Conservation (phyloP, 164 flowering plant species). For the Vitis rotundifolia region DNA sequence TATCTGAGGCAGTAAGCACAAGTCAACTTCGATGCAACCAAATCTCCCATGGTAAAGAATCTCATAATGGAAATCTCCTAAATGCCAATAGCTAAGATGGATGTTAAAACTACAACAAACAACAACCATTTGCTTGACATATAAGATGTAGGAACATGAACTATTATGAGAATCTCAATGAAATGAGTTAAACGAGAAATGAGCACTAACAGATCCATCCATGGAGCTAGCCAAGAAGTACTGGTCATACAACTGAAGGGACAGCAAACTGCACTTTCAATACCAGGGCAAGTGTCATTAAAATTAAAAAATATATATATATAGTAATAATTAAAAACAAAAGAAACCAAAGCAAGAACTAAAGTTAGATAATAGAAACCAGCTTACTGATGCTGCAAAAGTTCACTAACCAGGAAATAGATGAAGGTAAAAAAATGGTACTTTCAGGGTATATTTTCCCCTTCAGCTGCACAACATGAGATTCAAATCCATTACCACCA, state of each 20-base stretch:
- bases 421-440: slow-evolving; percentile 64
- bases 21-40: no score
- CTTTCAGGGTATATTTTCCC: slow-evolving; percentile 48
- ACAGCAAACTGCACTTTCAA: slow-evolving; percentile 53
- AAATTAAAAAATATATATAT: background rate
- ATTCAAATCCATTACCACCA: background rate
- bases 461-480: slow-evolving; percentile 55
- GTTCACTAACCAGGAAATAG: slow-evolving; percentile 68
- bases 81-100: no score
- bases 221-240: slow-evolving; percentile 94
- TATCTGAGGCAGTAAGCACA: no score
- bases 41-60: no score
- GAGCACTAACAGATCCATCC: slow-evolving; percentile 87
- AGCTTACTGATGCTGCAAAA: background rate
- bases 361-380: slow-evolving; percentile 3
- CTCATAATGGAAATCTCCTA: no score
- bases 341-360: background rate
- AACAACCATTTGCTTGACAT: background rate
- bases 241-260: slow-evolving; percentile 66
- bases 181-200: slow-evolving; percentile 2
- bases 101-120: background rate
- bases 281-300: background rate
- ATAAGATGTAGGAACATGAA: background rate
- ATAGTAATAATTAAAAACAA: background rate
- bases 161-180: background rate